A percentile compares a stretch with the other conserved stretches of the same genome.
Conservation (phyloP, 768 basidiomycete genomes). For the Xerocomellus dryophilus region DNA sequence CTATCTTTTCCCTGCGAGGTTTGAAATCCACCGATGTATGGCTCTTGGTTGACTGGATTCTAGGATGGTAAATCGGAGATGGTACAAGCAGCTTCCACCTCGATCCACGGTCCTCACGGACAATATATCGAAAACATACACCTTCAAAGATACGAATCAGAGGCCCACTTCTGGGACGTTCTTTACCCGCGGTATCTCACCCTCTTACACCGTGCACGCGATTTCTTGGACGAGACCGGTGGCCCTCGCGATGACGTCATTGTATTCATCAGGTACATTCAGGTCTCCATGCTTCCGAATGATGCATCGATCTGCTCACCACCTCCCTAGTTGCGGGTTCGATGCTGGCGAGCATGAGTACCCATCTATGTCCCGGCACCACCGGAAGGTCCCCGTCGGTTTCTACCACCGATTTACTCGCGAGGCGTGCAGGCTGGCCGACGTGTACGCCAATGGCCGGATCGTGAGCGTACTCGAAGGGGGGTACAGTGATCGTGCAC, state of each 20-base stretch:
- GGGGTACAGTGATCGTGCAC: conserved; percentile 88
- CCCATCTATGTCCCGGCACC: conserved; percentile 86
- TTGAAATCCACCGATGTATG: background rate
- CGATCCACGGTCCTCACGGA: conserved; percentile 18
- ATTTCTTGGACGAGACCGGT: conserved; percentile 68
- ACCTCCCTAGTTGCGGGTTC: conserved; percentile 72
- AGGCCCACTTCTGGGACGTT: conserved; percentile 20
- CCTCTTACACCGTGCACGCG: conserved; percentile 63
- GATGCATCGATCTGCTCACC: background rate
- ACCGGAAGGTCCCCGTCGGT: conserved; percentile 80
- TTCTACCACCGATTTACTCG: conserved; percentile 84
- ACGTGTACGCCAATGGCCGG: conserved; percentile 61
- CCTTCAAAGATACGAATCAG: conserved; percentile 16
- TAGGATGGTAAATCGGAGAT: conserved; percentile 79
- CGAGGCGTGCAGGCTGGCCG: conserved; percentile 65
- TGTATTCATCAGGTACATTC: conserved; percentile 76
- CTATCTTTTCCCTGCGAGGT: conserved; percentile 92
- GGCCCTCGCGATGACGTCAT: conserved; percentile 66
- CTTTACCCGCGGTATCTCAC: conserved; percentile 64
- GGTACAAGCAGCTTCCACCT: conserved; percentile 77
- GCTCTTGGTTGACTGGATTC: conserved; percentile 2
- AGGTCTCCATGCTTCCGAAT: background rate
- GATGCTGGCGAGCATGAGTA: conserved; percentile 94
- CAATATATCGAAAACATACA: conserved; percentile 31
- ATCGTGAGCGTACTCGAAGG: conserved; percentile 91